These are phyloP conservation scores for Microsporum canis DNA, from an alignment of 2,329 filamentous ascomycete genomes.

Conservation along the genomic window DNA sequence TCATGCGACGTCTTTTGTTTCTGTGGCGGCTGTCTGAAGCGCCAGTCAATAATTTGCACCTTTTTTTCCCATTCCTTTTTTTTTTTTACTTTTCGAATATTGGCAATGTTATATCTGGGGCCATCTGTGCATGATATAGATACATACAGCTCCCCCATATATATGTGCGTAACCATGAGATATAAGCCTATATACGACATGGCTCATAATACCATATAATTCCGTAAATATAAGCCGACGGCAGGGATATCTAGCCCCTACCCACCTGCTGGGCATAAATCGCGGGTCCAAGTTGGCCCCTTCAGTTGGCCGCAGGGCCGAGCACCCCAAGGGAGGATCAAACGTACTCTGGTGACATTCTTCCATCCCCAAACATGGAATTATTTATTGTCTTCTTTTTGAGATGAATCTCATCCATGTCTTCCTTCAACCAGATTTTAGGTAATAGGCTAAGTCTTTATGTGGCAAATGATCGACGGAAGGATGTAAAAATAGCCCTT, in stretches of 20 bases:
- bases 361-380: neutral
- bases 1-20: neutral
- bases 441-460: neutral
- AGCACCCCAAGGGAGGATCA: no score
- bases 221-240: neutral
- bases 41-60: neutral
- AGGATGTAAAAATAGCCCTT: neutral
- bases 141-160: neutral
- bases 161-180: neutral
- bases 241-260: neutral
- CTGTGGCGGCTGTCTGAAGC: neutral
- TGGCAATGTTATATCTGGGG: neutral
- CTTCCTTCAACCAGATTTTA: neutral
- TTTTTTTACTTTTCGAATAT: no score
- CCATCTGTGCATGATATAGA: neutral
- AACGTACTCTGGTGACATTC: no score
- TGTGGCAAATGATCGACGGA: neutral
- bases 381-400: neutral
- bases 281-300: neutral
- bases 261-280: neutral
- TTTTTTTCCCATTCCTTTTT: neutral
- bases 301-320: neutral
- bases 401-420: neutral
- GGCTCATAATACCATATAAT: no score
- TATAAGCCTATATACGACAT: neutral